Conservation (phyloP, 306 rosid species). For the Prunus fruticosa region DNA sequence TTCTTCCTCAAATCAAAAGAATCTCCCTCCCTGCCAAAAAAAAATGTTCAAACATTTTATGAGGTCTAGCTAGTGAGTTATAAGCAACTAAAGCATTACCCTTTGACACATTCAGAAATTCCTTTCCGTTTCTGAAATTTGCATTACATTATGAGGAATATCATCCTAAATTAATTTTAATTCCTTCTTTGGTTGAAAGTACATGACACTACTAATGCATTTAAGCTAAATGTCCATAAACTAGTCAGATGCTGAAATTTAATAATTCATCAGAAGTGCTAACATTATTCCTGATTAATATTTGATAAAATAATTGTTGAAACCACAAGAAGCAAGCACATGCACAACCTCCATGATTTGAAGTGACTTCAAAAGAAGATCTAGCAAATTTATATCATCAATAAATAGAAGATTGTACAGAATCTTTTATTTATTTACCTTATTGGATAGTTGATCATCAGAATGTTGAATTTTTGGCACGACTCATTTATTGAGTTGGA, state of each 20-base stretch:
- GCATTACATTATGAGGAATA: neutral
- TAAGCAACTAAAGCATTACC: constrained; percentile 7
- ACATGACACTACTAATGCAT: neutral
- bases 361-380: constrained; percentile 9
- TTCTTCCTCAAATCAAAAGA: constrained; percentile 94
- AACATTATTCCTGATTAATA: neutral
- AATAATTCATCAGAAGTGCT: neutral
- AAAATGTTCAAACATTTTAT: constrained; percentile 13
- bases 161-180: neutral
- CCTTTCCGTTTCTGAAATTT: constrained; percentile 9
- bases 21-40: constrained; percentile 80
- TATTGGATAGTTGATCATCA: constrained; percentile 85
- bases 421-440: constrained; percentile 46
- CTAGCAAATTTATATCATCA: neutral
- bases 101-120: constrained; percentile 3
- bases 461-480: constrained; percentile 72
- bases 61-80: constrained; percentile 16
- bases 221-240: neutral
- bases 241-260: neutral
- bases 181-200: neutral
- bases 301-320: neutral
- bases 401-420: constrained; percentile 13
- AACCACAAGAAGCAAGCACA: neutral
- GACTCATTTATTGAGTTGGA: constrained; percentile 63
- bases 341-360: constrained; percentile 9